Base-by-base conservation (phyloP, 176 grass and related monocot genomes). In the Triticum timopheevii region DNA sequence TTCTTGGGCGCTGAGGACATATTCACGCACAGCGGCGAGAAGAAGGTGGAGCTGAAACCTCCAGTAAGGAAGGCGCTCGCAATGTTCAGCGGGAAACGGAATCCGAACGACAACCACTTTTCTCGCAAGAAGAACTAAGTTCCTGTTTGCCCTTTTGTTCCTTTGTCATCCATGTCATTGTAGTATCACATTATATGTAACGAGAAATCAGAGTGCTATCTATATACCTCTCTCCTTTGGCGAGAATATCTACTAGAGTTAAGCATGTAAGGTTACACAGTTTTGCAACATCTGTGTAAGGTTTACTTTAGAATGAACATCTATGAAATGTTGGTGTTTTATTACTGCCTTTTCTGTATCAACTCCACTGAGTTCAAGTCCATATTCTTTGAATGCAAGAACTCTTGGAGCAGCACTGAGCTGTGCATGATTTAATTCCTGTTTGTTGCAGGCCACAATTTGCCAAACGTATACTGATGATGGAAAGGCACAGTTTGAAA, bases 91-190 rank as follows among this genome's bases (percentile, higher is more conserved):
- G 97, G 97, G 66, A 99, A 90, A 65, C 91, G 89, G 86, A 99
- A 99, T 82, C 97, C 97, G 10, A 96, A 99, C 42, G 97, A 99
- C 80, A 99, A 99, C 58, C 97, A 99, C 85, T 99, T 96, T 61
- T 93, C 92, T 85, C 92, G 94, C 19, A 91, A 82, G 77, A 96
- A 89, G 84, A 80, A 64, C 58, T 99, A 80, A 84, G 47, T 12
- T 0, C 66, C 10, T 13, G 12, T 3, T 6, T 30, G 27, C 8
- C 30, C n/a, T 54, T 50, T 2, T 64, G 10, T 11, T 82, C 13
- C 31, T 52, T 61, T 76, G 27, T 15, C 13, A 45, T 22, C 6
- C 27, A 74, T 77, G 35, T 8, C 38, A 23, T 11, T 9, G 4
- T 42, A 54, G 61, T 62, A 1, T 13, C 49, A 34, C 61, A 63